Base-by-base conservation (phyloP, 2,329 filamentous ascomycete genomes). In the Nectriaceae sp. region DNA sequence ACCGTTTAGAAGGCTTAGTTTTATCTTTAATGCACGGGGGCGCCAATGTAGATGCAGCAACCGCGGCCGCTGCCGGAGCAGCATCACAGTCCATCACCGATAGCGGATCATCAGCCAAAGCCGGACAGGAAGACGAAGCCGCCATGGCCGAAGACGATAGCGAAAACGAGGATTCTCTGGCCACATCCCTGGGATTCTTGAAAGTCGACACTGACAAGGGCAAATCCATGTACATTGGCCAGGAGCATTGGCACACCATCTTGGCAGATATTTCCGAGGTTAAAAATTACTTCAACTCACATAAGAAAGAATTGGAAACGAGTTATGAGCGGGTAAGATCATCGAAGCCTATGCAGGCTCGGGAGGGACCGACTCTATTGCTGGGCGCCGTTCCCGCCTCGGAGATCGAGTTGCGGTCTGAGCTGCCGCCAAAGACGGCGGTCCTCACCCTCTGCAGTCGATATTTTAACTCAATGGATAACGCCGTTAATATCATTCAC, bases 1-100 rank as follows among this genome's bases (percentile, higher is more conserved):
- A 97, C 75, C 84, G 93, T 62, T 79, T 97, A 57, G 93, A 97
- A 78, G 88, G 89, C 60, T 75, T 97, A 68, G 93, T 97, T 52
- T 73, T 97, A 56, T 95, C 90, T 21, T 72, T 97, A 65, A 97
- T 97, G 93, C 93, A 93, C 65, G 92, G 89, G 68, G 90, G 90
- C 48, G 73, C 80, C 55, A 75, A 73, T 44, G 64, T 78, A 45
- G 77, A 81, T 40, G 56, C 70, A 8, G 64, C 73, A 11, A 61
- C 68, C 37, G 66, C 70, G 40, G 60, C 65, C n/a, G 60, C 60
- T 43, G 60, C 65, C 13, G 63, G 59, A 21, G 62, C 65, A 16
- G 74, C 73, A 22, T 65, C 69, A 4, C 69, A 66, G 37, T 68
- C 70, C 16, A 54, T 59, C 4, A 54, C 60, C 5, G 75, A 75